phyloP scores from a whole-genome alignment of 164 flowering plant species.

The Euptelea pleiosperma region DNA sequence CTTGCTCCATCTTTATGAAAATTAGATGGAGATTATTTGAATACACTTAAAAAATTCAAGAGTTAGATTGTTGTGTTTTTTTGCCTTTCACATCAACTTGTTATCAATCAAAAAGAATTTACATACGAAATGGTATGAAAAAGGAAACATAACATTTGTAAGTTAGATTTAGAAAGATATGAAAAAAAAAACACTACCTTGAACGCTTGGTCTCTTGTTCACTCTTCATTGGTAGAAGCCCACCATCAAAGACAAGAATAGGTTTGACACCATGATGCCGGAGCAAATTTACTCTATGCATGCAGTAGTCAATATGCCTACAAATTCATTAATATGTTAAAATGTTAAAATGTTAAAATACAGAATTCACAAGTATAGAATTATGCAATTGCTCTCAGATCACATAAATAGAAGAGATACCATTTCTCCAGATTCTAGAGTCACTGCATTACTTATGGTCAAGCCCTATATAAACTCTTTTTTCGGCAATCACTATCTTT shows the following conservation, averaged over 20 bases:
- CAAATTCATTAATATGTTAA: slow-evolving; percentile 12
- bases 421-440: background rate
- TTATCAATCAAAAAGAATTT: no score
- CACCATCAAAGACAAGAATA: slow-evolving; percentile 95
- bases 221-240: slow-evolving; percentile 84
- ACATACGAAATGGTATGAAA: no score
- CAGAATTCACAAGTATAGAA: background rate
- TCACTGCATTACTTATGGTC: background rate
- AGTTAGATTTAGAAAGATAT: background rate
- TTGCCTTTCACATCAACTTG: no score
- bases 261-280: slow-evolving; percentile 90
- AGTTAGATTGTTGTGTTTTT: no score
- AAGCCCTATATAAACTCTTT: background rate
- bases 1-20: no score
- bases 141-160: background rate
- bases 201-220: slow-evolving; percentile 95
- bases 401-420: background rate
- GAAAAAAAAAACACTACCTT: slow-evolving; percentile 38
- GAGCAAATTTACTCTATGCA: slow-evolving; percentile 89
- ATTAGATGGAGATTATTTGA: no score
- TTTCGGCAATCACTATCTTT: background rate
- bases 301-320: slow-evolving; percentile 96
- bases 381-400: background rate
- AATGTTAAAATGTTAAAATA: slow-evolving; percentile 8
- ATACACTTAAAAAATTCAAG: no score